phyloP scores from a whole-genome alignment of 2,329 filamentous ascomycete genomes.

The Thyridium curvatum region DNA sequence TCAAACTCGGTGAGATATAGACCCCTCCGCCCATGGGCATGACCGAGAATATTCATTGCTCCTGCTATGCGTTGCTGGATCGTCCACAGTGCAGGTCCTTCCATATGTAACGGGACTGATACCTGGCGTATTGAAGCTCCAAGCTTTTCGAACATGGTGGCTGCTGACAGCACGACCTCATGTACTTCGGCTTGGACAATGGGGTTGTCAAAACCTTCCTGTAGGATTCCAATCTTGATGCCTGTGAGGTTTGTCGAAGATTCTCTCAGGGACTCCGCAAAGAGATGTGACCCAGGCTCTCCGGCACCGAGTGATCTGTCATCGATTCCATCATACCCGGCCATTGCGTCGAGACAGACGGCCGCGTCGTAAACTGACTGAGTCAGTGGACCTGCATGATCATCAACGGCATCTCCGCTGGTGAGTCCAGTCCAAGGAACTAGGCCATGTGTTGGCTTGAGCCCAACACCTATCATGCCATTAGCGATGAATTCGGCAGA shows the following conservation, averaged over 20 bases:
- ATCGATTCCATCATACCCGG: slow-evolving; percentile 42
- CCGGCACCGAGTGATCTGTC: slow-evolving; percentile 31
- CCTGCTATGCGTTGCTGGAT: slow-evolving; percentile 38
- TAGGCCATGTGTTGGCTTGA: slow-evolving; percentile 45
- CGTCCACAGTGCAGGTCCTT: slow-evolving; percentile 45
- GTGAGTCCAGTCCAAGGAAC: slow-evolving; percentile 45
- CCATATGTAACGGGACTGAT: slow-evolving; percentile 40
- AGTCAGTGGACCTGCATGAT: slow-evolving; percentile 41
- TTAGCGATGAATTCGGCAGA: not conserved
- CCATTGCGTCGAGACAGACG: slow-evolving; percentile 34
- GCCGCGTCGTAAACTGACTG: slow-evolving; percentile 32
- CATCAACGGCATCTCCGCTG: slow-evolving; percentile 41
- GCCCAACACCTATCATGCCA: slow-evolving; percentile 22
- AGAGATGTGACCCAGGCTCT: slow-evolving; percentile 19
- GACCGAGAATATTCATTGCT: slow-evolving; percentile 31
- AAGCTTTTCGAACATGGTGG: slow-evolving; percentile 30
- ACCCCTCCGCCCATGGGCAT: slow-evolving; percentile 38
- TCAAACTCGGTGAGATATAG: slow-evolving; percentile 46
- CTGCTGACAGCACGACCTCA: slow-evolving; percentile 32
- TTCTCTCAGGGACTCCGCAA: slow-evolving; percentile 11
- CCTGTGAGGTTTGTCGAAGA: slow-evolving; percentile 18
- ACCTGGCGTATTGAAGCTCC: slow-evolving; percentile 44
- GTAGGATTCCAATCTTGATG: slow-evolving; percentile 33
- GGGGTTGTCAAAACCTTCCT: slow-evolving; percentile 34
- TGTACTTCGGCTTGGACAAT: slow-evolving; percentile 31